Percentiles rank a stretch among this genome's conserved stretches.
These are phyloP conservation scores for Coleophoma eucalyptorum DNA, from an alignment of 2,329 filamentous ascomycete species.

Conservation along the genomic window DNA sequence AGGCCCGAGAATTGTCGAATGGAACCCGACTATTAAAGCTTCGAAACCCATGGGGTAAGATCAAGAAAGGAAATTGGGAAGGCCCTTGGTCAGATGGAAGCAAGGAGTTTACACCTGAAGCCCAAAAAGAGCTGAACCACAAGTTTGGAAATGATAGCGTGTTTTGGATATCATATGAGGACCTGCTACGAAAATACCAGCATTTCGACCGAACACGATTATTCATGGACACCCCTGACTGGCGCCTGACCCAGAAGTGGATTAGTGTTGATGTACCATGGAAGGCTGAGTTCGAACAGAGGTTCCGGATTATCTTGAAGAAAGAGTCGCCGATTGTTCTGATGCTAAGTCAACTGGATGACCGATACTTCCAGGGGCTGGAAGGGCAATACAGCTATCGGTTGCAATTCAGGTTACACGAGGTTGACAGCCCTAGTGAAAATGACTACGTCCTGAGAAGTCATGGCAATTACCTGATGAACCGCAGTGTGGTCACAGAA, in stretches of 20 bases:
- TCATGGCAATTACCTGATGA: constrained; percentile 55
- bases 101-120: constrained; percentile 57
- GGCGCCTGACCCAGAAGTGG: constrained; percentile 57
- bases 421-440: constrained; percentile 42
- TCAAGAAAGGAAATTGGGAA: constrained; percentile 55
- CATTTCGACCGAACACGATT: constrained; percentile 59
- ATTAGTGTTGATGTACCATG: constrained; percentile 59
- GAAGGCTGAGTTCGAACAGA: constrained; percentile 58
- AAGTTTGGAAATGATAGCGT: constrained; percentile 59
- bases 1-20: constrained; percentile 46
- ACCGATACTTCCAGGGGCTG: constrained; percentile 58
- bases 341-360: constrained; percentile 58
- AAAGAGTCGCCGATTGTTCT: constrained; percentile 55
- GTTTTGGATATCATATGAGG: constrained; percentile 61
- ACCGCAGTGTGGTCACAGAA: constrained; percentile 55
- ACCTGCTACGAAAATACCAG: constrained; percentile 58
- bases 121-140: constrained; percentile 53
- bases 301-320: constrained; percentile 54
- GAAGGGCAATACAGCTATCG: constrained; percentile 51
- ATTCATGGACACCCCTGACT: constrained; percentile 50
- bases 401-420: constrained; percentile 46
- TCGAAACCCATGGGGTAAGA: constrained; percentile 58
- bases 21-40: constrained; percentile 54
- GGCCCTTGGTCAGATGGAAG: constrained; percentile 55
- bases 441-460: constrained; percentile 59